Evolutionary conservation across 140 eudicot species (phyloP), one percentile per base, ranked within the genome.

Genomic region (Erigeron philadelphicus): DNA sequence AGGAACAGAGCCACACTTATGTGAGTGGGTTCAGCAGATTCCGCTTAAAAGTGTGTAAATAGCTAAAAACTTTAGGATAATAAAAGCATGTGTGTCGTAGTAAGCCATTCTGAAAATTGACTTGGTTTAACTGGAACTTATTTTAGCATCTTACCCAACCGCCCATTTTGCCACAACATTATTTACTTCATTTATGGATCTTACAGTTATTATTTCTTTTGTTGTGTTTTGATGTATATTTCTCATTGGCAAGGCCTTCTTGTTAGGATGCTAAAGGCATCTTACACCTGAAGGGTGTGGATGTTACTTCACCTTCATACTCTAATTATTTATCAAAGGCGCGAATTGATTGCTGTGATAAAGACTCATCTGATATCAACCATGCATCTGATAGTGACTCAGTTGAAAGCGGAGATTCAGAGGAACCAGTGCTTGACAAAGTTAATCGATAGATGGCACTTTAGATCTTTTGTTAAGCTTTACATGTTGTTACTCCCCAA

Each of bases 251-350:
- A 72, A 70, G 76, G 13, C 38, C n/a, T 72, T 61, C 25, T 38
- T 70, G 70, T 49, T 72, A 61, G 76, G 62, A 72, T 16, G 70
- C 70, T 61, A 72, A 62, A 49, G 70, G 76, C 73, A 54, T 54
- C 54, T n/a, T n/a, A 12, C 54, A 68, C 41, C 8, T 38, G 73
- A 49, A 46, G 70, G 17, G 43, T 71, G 18, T 41, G 11, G 35
- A 58, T 44, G 66, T 6, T 19, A 44, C 2, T 44, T 69, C 42
- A 42, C 19, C 64, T 52, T 68, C 62, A 5, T 21, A 21, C 25
- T 21, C 25, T 21, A 1, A 21, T 21, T 0, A 21, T 21, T 0
- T 0, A 21, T 21, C 25, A 21, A n/a, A n/a, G n/a, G n/a, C n/a
- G 72, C 72, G 11, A 7, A 2, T 41, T 54, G 73, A 68, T 70